phyloP scores from a whole-genome alignment of 805 yeast species.

The Cyberlindnera mycetangii region DNA sequence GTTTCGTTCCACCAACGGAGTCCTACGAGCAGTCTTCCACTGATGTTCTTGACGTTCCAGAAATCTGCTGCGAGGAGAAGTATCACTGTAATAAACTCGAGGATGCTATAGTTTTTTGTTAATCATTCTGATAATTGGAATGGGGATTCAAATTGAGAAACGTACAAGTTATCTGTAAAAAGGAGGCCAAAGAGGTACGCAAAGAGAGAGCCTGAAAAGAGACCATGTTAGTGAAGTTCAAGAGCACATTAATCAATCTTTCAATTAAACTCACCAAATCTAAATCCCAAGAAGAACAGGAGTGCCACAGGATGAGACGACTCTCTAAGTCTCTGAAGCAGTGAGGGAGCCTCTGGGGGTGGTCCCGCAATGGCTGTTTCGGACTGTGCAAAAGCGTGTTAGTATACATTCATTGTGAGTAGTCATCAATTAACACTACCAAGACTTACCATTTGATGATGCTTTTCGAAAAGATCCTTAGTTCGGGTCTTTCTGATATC shows the following conservation, averaged over 20 bases:
- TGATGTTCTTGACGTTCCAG: slow-evolving; percentile 88
- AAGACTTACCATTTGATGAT: background rate
- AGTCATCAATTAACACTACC: background rate
- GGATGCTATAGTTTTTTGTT: slow-evolving; percentile 38
- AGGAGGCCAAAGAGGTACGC: slow-evolving; percentile 70
- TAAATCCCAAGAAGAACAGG: slow-evolving; percentile 56
- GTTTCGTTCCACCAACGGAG: slow-evolving; percentile 97
- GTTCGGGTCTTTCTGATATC: too few species aligned
- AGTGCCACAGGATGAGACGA: slow-evolving; percentile 86
- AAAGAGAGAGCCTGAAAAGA: slow-evolving; percentile 45
- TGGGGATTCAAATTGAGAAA: slow-evolving; percentile 1
- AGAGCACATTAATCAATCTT: background rate
- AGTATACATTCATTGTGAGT: background rate
- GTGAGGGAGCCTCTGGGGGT: slow-evolving; percentile 8
- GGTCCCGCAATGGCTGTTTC: slow-evolving; percentile 14
- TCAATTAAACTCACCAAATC: slow-evolving; percentile 39
- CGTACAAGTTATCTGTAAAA: slow-evolving; percentile 55
- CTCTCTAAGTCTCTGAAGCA: slow-evolving; percentile 44
- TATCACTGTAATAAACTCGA: slow-evolving; percentile 76
- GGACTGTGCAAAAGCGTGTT: slow-evolving; percentile 19
- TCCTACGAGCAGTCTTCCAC: slow-evolving; percentile 89
- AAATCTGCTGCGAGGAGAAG: slow-evolving; percentile 83
- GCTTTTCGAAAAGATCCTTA: too few species aligned
- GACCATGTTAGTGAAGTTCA: background rate
- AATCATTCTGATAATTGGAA: background rate